A percentile compares a stretch with the other conserved stretches of the same genome.
Conservation (phyloP, 1,284 basidiomycete genomes). For the Ceratobasidium sp. region DNA sequence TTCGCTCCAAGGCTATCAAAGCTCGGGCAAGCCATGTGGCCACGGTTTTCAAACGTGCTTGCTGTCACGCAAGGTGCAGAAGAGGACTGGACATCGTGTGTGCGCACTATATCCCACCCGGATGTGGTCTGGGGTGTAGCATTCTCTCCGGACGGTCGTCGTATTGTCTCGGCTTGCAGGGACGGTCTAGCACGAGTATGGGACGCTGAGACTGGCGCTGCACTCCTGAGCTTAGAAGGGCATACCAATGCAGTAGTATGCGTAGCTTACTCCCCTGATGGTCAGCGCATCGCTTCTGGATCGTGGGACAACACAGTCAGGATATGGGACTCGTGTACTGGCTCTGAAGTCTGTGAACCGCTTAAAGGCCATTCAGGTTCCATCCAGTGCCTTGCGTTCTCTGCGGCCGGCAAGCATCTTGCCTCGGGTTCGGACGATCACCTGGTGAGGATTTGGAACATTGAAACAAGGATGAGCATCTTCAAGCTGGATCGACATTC, state of each 20-base stretch:
- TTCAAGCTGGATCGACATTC: background rate
- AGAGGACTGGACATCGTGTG: background rate
- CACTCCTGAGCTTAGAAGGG: background rate
- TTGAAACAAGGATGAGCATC: background rate
- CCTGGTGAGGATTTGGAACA: background rate
- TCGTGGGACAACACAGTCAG: no score
- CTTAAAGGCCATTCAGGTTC: no score
- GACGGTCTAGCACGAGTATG: background rate
- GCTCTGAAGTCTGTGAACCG: no score
- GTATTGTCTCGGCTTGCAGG: no score
- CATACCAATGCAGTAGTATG: background rate
- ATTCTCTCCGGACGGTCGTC: background rate
- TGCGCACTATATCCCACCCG: background rate
- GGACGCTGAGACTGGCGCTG: background rate
- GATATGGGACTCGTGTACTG: no score
- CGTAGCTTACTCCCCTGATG: no score
- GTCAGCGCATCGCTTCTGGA: no score
- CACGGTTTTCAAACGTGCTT: background rate
- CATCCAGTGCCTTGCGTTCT: background rate
- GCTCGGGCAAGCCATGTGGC: background rate
- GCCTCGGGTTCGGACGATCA: background rate
- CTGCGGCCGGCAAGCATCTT: background rate
- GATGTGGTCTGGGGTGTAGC: background rate
- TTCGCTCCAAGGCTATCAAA: background rate
- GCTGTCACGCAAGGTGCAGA: background rate